Evolutionary conservation across 768 basidiomycete species (phyloP).

Genomic region (Kwoniella mangroviensis): DNA sequence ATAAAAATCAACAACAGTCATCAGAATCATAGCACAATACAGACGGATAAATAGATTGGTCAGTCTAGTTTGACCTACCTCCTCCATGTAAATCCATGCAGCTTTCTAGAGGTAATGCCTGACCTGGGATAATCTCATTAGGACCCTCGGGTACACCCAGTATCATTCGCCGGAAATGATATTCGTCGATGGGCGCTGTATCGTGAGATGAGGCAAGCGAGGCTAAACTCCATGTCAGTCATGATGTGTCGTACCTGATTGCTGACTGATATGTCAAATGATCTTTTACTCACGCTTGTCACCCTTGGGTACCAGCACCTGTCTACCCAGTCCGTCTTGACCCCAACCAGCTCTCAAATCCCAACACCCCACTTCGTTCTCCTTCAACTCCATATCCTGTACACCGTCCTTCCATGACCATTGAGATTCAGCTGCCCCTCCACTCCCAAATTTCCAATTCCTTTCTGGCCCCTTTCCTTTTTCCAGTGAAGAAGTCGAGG

Average conservation of each 20-base stretch:
- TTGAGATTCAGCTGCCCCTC: conserved; percentile 76
- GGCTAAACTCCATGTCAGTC: conserved; percentile 10
- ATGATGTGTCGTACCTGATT: not conserved
- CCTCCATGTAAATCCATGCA: conserved; percentile 94
- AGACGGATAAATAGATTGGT: not conserved
- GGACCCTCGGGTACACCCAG: conserved; percentile 87
- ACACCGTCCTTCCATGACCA: conserved; percentile 70
- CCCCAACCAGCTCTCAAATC: conserved; percentile 56
- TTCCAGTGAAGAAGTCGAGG: conserved; percentile 50
- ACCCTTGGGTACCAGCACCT: conserved; percentile 73
- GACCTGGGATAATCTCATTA: conserved; percentile 73
- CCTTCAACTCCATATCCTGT: conserved; percentile 47
- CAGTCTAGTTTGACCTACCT: conserved; percentile 62
- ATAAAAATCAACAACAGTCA: not conserved
- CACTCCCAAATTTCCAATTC: conserved; percentile 67
- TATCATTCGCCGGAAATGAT: conserved; percentile 75
- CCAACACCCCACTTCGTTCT: conserved; percentile 55
- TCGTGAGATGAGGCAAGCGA: conserved; percentile 27
- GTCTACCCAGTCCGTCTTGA: conserved; percentile 70
- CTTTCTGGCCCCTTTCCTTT: conserved; percentile 51
- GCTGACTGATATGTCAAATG: too few relatives aligned
- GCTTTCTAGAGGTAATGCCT: conserved; percentile 90
- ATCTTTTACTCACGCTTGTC: conserved; percentile 68
- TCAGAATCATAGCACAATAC: not conserved
- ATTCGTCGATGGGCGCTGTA: conserved; percentile 54